Base-by-base conservation (phyloP, 306 rosid species). In the Dryas octopetala region DNA sequence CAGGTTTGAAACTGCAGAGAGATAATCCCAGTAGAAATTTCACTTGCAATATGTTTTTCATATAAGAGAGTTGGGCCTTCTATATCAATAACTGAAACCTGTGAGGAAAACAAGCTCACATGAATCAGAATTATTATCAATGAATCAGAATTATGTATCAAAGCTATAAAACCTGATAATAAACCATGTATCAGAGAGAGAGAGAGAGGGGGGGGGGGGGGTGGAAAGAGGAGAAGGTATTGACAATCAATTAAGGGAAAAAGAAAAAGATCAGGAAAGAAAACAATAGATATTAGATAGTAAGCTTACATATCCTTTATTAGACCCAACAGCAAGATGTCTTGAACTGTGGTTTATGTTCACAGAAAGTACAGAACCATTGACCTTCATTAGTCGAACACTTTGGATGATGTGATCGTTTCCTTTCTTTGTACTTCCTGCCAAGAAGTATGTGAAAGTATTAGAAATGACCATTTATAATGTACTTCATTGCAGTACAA, bases 291-390 rank as follows among this genome's bases (percentile, higher is more conserved):
- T 10, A 32, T 45, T 9, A 70, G 71, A 19, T 57, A 66, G 54
- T 54, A 48, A 71, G 76, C 97, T 88, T 78, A 94, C 98, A 78
- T 82, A 62, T 87, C 97, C 98, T 91, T 87, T 83, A 69, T 90
- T 97, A 87, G 96, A 87, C 40, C 98, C 98, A 81, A 94, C 90
- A 15, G 89, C 98, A 77, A 94, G 95, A 83, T 80, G 88, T 73
- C 66, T 81, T 72, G 89, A 80, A 54, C 62, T 78, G 52, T 70
- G 84, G 84, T 83, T 91, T 51, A 90, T 51, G 83, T 81, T 77
- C 85, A 90, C 73, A 64, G 84, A 84, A 73, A 79, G 80, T 59
- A 88, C 83, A 64, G 91, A 76, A 78, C 98, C 98, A 70, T 80
- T 85, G 68, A 82, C 84, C 81, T 94, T 88, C 17, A 87, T 61